Evolutionary conservation across 352 stramenopile genomes (phyloP).

Genomic region (Poterioochromonas sp.): DNA sequence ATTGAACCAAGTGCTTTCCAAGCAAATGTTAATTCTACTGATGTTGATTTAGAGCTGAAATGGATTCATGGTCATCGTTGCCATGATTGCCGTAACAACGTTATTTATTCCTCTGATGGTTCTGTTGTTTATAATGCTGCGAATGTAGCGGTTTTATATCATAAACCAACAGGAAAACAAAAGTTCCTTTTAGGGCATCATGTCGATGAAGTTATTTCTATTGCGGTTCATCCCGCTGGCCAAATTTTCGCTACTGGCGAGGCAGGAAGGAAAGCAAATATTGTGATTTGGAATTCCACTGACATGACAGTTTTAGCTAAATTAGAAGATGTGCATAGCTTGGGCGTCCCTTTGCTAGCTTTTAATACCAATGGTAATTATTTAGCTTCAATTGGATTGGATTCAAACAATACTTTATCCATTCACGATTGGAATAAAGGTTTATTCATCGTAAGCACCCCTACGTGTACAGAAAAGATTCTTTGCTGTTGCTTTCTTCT

Average conservation of each 20-base stretch:
- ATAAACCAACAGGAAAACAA: constrained; percentile 37
- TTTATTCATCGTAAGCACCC: constrained; percentile 32
- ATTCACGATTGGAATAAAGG: constrained; percentile 46
- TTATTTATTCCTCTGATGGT: constrained; percentile 42
- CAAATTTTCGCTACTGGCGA: constrained; percentile 69
- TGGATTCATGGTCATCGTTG: constrained; percentile 48
- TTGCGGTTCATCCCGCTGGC: constrained; percentile 61
- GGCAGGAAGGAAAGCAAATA: constrained; percentile 50
- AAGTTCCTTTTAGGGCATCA: constrained; percentile 48
- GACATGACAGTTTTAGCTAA: constrained; percentile 37
- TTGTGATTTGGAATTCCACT: constrained; percentile 45
- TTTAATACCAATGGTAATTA: constrained; percentile 51
- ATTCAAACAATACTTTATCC: constrained; percentile 44
- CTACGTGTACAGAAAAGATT: constrained; percentile 45
- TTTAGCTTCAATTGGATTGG: constrained; percentile 62
- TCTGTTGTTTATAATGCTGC: constrained; percentile 73
- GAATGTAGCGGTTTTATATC: constrained; percentile 48
- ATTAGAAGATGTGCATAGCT: constrained; percentile 57
- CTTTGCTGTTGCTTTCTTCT: constrained; percentile 46
- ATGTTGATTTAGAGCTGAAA: constrained; percentile 40
- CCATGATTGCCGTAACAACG: constrained; percentile 42
- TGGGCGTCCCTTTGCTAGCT: constrained; percentile 57
- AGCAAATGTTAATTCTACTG: constrained; percentile 10
- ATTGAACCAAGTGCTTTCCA: constrained; percentile 40
- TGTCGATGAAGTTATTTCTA: constrained; percentile 64